Percentiles rank a stretch among this genome's conserved stretches.
These are phyloP conservation scores for Pseudofabraea citricarpa DNA, from an alignment of 2,329 filamentous ascomycete genomes.

Conservation along the genomic window DNA sequence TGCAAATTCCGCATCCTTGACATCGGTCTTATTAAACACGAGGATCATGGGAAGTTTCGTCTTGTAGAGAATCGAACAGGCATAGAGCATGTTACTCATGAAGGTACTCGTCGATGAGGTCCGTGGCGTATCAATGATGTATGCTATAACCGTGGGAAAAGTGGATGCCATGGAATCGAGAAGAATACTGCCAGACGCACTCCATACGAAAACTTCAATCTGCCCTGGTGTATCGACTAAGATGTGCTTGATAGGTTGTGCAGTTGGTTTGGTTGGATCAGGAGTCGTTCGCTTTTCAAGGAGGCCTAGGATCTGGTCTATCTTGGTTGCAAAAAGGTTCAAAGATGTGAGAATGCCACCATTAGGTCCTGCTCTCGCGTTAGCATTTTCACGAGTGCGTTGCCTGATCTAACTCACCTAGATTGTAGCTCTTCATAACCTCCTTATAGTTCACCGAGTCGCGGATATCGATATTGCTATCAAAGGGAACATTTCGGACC, in stretches of 20 bases:
- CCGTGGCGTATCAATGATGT: conserved; percentile 94
- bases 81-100: conserved; percentile 99
- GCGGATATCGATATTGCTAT: conserved; percentile 97
- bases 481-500: conserved; percentile 88
- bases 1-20: conserved; percentile 84
- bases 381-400: no score
- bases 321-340: conserved; percentile 96
- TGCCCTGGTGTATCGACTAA: conserved; percentile 94
- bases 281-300: conserved; percentile 82
- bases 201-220: conserved; percentile 99
- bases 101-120: conserved; percentile 93
- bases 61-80: conserved; percentile 97
- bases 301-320: conserved; percentile 86
- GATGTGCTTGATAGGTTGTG: conserved; percentile 71
- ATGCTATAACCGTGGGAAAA: conserved; percentile 95
- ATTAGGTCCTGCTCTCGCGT: conserved; percentile 59
- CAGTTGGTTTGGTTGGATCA: conserved; percentile 52
- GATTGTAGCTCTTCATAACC: conserved; percentile 98
- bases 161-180: conserved; percentile 88
- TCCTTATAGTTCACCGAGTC: conserved; percentile 99
- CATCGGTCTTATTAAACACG: conserved; percentile 98
- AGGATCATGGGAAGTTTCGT: conserved; percentile 98
- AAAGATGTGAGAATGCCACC: conserved; percentile 93
- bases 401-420: no score
- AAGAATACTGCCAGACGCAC: conserved; percentile 87